Evolutionary conservation across 257 asterid species (phyloP).

Genomic region (Primulina tabacum): DNA sequence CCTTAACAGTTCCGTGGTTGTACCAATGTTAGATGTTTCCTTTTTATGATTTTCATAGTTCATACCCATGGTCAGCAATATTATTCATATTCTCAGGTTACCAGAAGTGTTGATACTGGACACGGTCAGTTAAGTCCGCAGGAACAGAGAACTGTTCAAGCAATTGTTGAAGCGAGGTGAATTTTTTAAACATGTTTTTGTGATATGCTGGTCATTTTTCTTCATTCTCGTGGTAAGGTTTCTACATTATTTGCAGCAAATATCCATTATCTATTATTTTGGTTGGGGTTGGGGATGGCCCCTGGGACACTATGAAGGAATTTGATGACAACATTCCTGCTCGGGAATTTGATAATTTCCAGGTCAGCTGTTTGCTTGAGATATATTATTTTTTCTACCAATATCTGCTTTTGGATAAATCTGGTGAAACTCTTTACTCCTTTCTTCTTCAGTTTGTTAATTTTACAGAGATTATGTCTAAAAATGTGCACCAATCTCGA

Average conservation of each 20-base stretch:
- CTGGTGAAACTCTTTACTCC: slow-evolving; percentile 9
- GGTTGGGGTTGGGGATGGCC: slow-evolving; percentile 97
- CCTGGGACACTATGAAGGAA: slow-evolving; percentile 94
- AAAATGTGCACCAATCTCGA: slow-evolving; percentile 55
- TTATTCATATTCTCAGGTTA: slow-evolving; percentile 43
- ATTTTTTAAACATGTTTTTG: neutral
- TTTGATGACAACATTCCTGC: slow-evolving; percentile 90
- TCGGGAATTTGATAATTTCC: slow-evolving; percentile 81
- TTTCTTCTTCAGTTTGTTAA: slow-evolving; percentile 71
- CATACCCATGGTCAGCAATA: neutral
- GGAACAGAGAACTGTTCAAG: slow-evolving; percentile 77
- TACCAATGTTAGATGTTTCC: neutral
- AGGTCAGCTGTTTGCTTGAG: slow-evolving; percentile 40
- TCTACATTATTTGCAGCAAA: slow-evolving; percentile 49
- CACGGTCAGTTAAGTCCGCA: slow-evolving; percentile 76
- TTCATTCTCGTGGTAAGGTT: slow-evolving; percentile 8
- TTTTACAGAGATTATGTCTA: slow-evolving; percentile 89
- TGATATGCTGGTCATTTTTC: slow-evolving; percentile 19
- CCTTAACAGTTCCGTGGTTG: too few relatives aligned
- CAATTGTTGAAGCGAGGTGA: slow-evolving; percentile 82
- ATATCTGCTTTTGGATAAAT: neutral
- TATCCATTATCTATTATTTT: slow-evolving; percentile 73
- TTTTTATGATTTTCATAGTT: neutral
- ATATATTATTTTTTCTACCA: neutral
- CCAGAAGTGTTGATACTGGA: slow-evolving; percentile 75